phyloP scores from a whole-genome alignment of 148 eudicot species.

The Rhododendron ferrugineum region DNA sequence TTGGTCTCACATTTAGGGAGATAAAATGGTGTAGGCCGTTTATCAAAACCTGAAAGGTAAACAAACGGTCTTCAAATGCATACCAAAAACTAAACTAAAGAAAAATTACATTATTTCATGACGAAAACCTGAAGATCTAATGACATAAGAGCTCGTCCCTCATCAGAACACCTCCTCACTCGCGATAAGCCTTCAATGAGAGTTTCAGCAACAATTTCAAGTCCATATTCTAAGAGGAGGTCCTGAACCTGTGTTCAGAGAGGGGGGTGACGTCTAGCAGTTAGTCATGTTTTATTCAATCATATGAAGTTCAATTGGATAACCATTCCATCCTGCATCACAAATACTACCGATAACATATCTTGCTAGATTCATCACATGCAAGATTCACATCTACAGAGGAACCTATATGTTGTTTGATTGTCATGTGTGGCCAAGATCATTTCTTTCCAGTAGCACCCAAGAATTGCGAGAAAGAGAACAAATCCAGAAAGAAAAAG shows the following conservation, averaged over 20 bases:
- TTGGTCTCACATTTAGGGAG: slow-evolving; percentile 66
- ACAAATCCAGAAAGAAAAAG: neutral
- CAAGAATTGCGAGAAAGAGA: neutral
- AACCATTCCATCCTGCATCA: neutral
- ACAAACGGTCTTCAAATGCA: neutral
- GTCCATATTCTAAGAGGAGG: slow-evolving; percentile 70
- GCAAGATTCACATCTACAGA: neutral
- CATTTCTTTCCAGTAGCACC: neutral
- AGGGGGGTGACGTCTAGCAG: neutral
- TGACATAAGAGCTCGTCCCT: slow-evolving; percentile 97
- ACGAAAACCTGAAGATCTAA: slow-evolving; percentile 82
- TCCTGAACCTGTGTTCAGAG: slow-evolving; percentile 62
- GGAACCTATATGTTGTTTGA: neutral
- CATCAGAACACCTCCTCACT: slow-evolving; percentile 87
- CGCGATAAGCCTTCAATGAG: slow-evolving; percentile 87
- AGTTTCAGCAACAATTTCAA: slow-evolving; percentile 82
- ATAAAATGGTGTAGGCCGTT: slow-evolving; percentile 89
- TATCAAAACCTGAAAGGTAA: slow-evolving; percentile 66
- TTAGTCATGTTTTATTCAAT: neutral
- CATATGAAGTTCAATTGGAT: neutral
- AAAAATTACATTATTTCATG: neutral
- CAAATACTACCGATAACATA: neutral
- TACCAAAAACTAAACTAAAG: neutral
- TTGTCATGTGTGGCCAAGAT: neutral
- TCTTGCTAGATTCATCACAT: neutral